These are phyloP conservation scores for Plasmopara muralis DNA, from an alignment of 352 stramenopile species.

Conservation along the genomic window DNA sequence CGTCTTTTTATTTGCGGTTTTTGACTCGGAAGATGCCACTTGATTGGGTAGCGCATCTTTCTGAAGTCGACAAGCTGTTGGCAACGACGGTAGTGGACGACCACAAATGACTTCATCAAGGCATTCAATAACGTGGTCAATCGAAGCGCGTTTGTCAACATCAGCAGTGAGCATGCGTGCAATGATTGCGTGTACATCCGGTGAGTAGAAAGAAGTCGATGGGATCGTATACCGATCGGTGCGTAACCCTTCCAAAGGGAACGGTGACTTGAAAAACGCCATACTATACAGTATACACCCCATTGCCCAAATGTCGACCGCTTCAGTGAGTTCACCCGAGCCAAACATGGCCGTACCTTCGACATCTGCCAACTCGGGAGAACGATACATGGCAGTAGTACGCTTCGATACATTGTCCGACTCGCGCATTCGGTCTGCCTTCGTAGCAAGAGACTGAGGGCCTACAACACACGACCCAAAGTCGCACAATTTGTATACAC, in stretches of 20 bases:
- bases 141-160: slow-evolving; percentile 84
- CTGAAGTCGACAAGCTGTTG: background rate
- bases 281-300: slow-evolving; percentile 96
- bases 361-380: slow-evolving; percentile 95
- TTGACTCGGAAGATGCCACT: slow-evolving; percentile 4
- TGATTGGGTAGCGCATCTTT: too few species aligned
- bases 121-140: slow-evolving; percentile 90
- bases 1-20: slow-evolving; percentile 33
- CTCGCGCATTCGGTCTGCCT: slow-evolving; percentile 78
- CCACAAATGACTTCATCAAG: slow-evolving; percentile 57
- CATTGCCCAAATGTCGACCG: slow-evolving; percentile 92
- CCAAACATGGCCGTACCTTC: slow-evolving; percentile 89
- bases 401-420: slow-evolving; percentile 94
- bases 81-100: slow-evolving; percentile 33
- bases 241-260: slow-evolving; percentile 92
- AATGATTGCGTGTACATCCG: slow-evolving; percentile 83
- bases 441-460: slow-evolving; percentile 67
- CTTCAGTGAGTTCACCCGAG: slow-evolving; percentile 84
- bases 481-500: slow-evolving; percentile 94
- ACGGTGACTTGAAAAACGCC: slow-evolving; percentile 94
- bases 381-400: slow-evolving; percentile 97
- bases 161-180: slow-evolving; percentile 89
- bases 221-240: slow-evolving; percentile 92
- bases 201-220: slow-evolving; percentile 84
- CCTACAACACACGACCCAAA: slow-evolving; percentile 91